A percentile compares a stretch with the other conserved stretches of the same genome.
Conservation (phyloP, 1,139 yeast genomes). For the Candida anutae region DNA sequence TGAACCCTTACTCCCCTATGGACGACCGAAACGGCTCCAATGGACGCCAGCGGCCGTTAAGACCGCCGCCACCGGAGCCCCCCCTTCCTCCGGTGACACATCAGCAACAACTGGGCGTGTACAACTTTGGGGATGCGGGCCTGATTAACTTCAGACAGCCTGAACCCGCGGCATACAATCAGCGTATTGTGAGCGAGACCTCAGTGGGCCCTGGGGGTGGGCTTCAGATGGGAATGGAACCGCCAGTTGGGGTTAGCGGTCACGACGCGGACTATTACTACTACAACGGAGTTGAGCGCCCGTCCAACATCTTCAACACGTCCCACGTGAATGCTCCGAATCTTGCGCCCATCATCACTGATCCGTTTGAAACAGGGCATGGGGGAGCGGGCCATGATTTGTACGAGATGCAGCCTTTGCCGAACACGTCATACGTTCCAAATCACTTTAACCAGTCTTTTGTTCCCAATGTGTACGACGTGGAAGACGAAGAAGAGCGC, state of each 20-base stretch:
- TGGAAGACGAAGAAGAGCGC: constrained; percentile 34
- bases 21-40: no score
- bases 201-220: no score
- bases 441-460: constrained; percentile 23
- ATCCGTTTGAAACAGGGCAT: constrained; percentile 1
- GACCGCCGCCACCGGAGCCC: no score
- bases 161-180: constrained; percentile 17
- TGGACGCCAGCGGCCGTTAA: no score
- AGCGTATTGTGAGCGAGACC: constrained; percentile 6
- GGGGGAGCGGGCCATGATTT: constrained; percentile 3
- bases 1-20: no score
- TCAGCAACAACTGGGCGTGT: no score
- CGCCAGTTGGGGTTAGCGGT: no score
- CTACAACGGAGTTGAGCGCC: constrained; percentile 10
- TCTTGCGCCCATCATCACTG: constrained; percentile 11
- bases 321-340: constrained; percentile 12
- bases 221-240: no score
- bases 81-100: no score
- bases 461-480: constrained; percentile 41
- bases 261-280: constrained; percentile 16
- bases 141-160: constrained; percentile 30
- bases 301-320: constrained; percentile 19
- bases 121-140: no score
- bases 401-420: constrained; percentile 9
- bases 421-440: constrained; percentile 1